Base-by-base conservation (phyloP, 2,329 filamentous ascomycete genomes). In the Penicillium griseofulvum region DNA sequence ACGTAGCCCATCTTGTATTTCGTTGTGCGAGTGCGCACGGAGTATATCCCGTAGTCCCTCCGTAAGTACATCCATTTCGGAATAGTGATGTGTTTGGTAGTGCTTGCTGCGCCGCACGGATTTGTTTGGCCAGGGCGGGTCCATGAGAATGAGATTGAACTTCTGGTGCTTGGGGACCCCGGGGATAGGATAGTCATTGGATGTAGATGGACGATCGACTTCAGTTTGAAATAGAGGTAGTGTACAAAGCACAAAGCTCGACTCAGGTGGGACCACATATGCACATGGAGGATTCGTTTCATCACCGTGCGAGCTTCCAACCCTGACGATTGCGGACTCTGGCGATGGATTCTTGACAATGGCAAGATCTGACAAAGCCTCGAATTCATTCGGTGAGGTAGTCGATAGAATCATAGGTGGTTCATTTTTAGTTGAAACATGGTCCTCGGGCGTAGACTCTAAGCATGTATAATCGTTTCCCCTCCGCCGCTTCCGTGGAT, bases 101-200 rank as follows among this genome's bases (percentile, higher is more conserved):
- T 80, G 73, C 19, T 69, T 66, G 36, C 79, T 80, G 33, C 82
- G 77, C 44, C 78, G 78, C 22, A 81, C 84, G 11, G 83, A 86
- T 24, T 79, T 74, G 61, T 86, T 87, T 19, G 83, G 78, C 85
- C 84, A 87, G 1, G 85, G 85, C 4, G 85, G 85, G 63, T 87
- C 85, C 37, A 87, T 73, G 2, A 87, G 67, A 38, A 87, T 78
- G 24, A 87, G 70, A 62, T 86, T 77, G 67, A 87, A 87, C 49
- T 75, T 75, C 36, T 74, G 56, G 31, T 52, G 49, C 8, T 37
- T 26, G 2, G 64, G 55, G 1, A 73, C 61, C 5, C 60, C 56
- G 0, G 70, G 65, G 19, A 73, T 71, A 10, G 66, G 62, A 19
- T 54, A 49, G 10, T 37, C 9, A 31, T 49, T 34, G 3, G 31